Conservation (phyloP, 768 basidiomycete genomes). For the Boletus edulis region DNA sequence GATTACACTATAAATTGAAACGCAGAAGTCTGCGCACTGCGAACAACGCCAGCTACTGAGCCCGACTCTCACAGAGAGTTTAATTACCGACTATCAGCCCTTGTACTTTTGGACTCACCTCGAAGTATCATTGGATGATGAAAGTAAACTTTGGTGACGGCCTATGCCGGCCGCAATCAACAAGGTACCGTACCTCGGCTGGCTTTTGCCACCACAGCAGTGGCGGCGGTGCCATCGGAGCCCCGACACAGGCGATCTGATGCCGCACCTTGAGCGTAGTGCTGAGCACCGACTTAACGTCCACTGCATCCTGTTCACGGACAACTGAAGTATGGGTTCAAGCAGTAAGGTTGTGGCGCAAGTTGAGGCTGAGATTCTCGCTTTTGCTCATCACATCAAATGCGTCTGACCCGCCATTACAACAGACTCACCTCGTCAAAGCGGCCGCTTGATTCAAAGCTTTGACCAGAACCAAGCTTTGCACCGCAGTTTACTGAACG, state of each 20-base stretch:
- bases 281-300: not conserved
- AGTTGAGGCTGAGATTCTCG: no score
- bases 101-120: not conserved
- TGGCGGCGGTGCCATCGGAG: not conserved
- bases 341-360: no score
- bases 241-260: slow-evolving; percentile 7
- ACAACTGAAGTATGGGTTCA: no score
- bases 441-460: no score
- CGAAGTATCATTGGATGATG: not conserved
- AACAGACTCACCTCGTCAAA: no score
- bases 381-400: no score
- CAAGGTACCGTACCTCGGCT: no score
- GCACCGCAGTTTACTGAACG: no score
- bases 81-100: not conserved
- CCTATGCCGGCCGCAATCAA: not conserved
- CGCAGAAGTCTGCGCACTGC: not conserved
- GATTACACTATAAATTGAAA: not conserved
- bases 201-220: not conserved
- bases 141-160: not conserved
- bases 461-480: no score
- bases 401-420: no score
- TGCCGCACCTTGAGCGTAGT: not conserved
- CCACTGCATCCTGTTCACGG: not conserved
- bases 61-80: no score
- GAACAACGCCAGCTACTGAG: not conserved